These are phyloP conservation scores for Musa troglodytarum DNA, from an alignment of 176 grass and related monocot species.

Conservation along the genomic window DNA sequence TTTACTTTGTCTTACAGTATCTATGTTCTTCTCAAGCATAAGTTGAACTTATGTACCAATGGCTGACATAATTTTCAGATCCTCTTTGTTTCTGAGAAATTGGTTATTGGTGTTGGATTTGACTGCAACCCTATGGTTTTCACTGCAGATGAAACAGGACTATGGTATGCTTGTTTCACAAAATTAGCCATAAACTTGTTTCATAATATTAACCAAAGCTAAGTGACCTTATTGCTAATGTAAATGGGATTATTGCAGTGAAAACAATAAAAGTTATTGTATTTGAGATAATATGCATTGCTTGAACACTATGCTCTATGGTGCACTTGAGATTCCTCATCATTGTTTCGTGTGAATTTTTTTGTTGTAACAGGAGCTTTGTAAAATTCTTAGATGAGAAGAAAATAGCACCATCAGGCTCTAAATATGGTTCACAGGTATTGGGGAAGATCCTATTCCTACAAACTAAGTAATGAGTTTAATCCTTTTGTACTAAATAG, in stretches of 20 bases:
- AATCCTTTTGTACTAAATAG: background rate
- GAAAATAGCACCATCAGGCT: too few relatives aligned
- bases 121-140: slow-evolving; percentile 98
- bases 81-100: slow-evolving; percentile 84
- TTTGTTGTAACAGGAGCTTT: slow-evolving; percentile 41
- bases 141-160: slow-evolving; percentile 73
- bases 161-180: slow-evolving; percentile 60
- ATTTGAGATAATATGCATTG: background rate
- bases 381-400: too few relatives aligned
- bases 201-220: slow-evolving; percentile 2
- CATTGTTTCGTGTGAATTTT: slow-evolving; percentile 10
- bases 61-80: slow-evolving; percentile 41
- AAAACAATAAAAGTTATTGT: background rate
- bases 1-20: slow-evolving; percentile 42
- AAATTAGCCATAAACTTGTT: slow-evolving; percentile 6
- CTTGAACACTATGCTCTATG: background rate
- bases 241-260: background rate
- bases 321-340: background rate
- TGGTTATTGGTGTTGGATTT: slow-evolving; percentile 87
- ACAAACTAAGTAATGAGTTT: background rate
- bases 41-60: slow-evolving; percentile 11
- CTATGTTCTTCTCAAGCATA: slow-evolving; percentile 25
- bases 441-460: background rate
- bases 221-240: background rate
- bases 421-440: slow-evolving; percentile 45